phyloP scores from a whole-genome alignment of 1,284 basidiomycete genomes.

The Porogramme epimiltina region DNA sequence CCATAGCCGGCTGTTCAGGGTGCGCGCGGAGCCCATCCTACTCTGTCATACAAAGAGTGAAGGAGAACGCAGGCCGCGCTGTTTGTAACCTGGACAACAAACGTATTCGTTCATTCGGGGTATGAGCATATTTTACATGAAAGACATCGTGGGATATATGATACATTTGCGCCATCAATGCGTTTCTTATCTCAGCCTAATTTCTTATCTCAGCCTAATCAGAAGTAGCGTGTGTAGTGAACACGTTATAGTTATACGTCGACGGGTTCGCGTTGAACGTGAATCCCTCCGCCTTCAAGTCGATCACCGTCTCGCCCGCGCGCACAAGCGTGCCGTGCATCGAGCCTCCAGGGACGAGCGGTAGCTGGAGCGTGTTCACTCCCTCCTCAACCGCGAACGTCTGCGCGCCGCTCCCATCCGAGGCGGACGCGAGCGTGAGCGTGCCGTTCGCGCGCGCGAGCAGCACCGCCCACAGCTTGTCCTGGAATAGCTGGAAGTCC shows the following conservation, averaged over 20 bases:
- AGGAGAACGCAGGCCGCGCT: too few species aligned
- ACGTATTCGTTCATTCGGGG: too few species aligned
- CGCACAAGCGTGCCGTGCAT: slow-evolving; percentile 65
- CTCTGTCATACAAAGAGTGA: too few species aligned
- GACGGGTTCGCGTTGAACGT: slow-evolving; percentile 53
- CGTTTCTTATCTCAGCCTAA: too few species aligned
- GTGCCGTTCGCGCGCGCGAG: slow-evolving; percentile 57
- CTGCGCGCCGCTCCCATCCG: slow-evolving; percentile 36
- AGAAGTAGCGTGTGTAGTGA: slow-evolving; percentile 46
- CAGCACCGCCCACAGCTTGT: slow-evolving; percentile 69
- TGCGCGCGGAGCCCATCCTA: too few species aligned
- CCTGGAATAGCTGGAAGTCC: slow-evolving; percentile 53
- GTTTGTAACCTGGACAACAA: too few species aligned
- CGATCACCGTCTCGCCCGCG: slow-evolving; percentile 51
- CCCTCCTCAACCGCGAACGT: slow-evolving; percentile 59
- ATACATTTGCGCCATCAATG: too few species aligned
- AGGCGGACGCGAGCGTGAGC: slow-evolving; percentile 51
- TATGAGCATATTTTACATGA: too few species aligned
- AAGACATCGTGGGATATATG: too few species aligned
- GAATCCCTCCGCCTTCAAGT: slow-evolving; percentile 51
- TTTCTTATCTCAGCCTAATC: too few species aligned
- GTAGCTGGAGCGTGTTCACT: slow-evolving; percentile 65
- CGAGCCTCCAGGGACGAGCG: slow-evolving; percentile 55
- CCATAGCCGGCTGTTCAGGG: too few species aligned
- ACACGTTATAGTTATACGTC: slow-evolving; percentile 68